Conservation (phyloP, 1,284 basidiomycete genomes). For the Ganoderma sinense region DNA sequence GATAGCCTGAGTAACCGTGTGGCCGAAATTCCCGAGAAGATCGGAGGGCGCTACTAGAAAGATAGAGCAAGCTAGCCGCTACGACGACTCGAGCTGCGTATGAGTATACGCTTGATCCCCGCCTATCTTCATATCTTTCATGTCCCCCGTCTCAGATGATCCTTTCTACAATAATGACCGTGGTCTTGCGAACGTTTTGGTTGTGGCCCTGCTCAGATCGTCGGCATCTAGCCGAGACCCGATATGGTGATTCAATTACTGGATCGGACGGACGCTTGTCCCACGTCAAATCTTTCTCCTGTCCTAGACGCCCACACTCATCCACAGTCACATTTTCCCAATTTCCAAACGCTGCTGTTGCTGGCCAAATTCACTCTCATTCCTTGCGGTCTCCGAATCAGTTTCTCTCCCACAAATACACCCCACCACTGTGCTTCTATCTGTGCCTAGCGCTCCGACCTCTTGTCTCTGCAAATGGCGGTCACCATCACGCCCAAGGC, state of each 20-base stretch:
- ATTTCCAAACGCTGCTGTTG: no score
- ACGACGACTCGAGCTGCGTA: no score
- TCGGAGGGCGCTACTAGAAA: background rate
- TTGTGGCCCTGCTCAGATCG: background rate
- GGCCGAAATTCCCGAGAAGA: background rate
- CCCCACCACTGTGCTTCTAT: no score
- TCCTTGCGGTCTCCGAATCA: no score
- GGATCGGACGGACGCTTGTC: background rate
- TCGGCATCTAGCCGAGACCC: background rate
- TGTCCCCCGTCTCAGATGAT: no score
- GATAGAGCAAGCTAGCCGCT: background rate
- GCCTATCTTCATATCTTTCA: no score
- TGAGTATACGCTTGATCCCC: no score
- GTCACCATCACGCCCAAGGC: constrained; percentile 3
- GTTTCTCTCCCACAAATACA: no score
- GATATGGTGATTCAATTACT: background rate
- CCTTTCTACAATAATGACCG: no score
- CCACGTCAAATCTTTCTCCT: background rate
- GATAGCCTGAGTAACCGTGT: background rate
- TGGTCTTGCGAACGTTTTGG: no score
- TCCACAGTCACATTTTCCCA: background rate
- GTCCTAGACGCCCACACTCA: background rate
- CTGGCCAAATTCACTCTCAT: no score
- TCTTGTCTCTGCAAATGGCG: background rate
- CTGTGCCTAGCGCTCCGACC: no score